Conservation (phyloP, 202 grass and related monocot species). For the Schoenoplectus tabernaemontani region DNA sequence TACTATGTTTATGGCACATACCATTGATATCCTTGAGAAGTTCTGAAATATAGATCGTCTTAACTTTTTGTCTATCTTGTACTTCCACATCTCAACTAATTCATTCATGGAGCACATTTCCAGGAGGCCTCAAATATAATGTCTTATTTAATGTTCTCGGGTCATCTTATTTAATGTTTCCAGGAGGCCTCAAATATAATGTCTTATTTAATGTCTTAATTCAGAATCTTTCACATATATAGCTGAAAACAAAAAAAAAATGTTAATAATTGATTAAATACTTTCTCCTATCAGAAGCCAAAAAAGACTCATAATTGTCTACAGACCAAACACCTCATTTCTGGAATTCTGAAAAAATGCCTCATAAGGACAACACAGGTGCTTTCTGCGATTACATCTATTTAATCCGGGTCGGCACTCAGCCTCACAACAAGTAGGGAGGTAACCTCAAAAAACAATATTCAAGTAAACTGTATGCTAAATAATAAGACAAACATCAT, state of each 20-base stretch:
- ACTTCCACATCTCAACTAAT: conserved; percentile 64
- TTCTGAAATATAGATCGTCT: conserved; percentile 42
- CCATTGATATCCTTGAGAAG: conserved; percentile 59
- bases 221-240: conserved; percentile 71
- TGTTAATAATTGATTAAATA: too few relatives aligned
- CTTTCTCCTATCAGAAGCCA: too few relatives aligned
- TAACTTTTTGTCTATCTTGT: conserved; percentile 56
- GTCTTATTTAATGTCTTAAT: conserved; percentile 82
- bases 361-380: too few relatives aligned
- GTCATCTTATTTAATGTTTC: conserved; percentile 84
- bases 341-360: too few relatives aligned
- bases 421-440: too few relatives aligned
- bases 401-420: too few relatives aligned
- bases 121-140: conserved; percentile 61
- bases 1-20: conserved; percentile 25
- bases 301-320: too few relatives aligned
- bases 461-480: too few relatives aligned
- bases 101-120: conserved; percentile 76
- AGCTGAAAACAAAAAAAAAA: conserved; percentile 9
- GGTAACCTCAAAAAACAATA: background rate
- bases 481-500: too few relatives aligned
- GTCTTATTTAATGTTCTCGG: conserved; percentile 74
- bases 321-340: too few relatives aligned
- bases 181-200: conserved; percentile 61
- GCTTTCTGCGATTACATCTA: too few relatives aligned